Conservation (phyloP, 116 monocot genomes). For the Papilionanthe hybrid region DNA sequence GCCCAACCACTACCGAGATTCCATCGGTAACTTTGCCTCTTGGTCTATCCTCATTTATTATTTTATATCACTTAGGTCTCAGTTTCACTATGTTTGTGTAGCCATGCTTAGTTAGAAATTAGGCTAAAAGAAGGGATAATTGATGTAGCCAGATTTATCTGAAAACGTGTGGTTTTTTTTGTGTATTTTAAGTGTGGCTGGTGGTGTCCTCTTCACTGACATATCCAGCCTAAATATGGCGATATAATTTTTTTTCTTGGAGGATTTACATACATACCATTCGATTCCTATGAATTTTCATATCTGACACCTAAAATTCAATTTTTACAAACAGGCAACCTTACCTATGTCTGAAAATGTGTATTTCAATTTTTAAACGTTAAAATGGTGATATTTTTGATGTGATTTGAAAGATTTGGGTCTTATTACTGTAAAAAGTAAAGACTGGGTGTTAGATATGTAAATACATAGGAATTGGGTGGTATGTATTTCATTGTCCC, state of each 20-base stretch:
- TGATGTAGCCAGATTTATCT: background rate
- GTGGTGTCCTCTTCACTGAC: background rate
- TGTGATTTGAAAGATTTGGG: too few relatives aligned
- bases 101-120: background rate
- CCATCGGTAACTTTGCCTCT: conserved; percentile 39
- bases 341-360: too few relatives aligned
- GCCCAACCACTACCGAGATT: conserved; percentile 26
- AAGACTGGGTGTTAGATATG: too few relatives aligned
- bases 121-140: background rate
- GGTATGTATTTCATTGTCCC: too few relatives aligned
- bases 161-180: background rate
- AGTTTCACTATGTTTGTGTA: background rate
- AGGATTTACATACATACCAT: too few relatives aligned
- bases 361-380: too few relatives aligned
- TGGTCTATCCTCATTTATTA: background rate
- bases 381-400: too few relatives aligned
- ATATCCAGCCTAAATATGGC: background rate
- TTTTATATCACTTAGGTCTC: background rate
- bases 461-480: too few relatives aligned
- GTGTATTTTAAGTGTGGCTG: background rate
- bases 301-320: too few relatives aligned
- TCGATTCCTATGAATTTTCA: too few relatives aligned
- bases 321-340: too few relatives aligned
- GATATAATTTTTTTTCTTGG: background rate
- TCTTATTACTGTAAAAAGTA: too few relatives aligned